Conservation (phyloP, 2,329 filamentous ascomycete genomes). For the Botryotinia convoluta region DNA sequence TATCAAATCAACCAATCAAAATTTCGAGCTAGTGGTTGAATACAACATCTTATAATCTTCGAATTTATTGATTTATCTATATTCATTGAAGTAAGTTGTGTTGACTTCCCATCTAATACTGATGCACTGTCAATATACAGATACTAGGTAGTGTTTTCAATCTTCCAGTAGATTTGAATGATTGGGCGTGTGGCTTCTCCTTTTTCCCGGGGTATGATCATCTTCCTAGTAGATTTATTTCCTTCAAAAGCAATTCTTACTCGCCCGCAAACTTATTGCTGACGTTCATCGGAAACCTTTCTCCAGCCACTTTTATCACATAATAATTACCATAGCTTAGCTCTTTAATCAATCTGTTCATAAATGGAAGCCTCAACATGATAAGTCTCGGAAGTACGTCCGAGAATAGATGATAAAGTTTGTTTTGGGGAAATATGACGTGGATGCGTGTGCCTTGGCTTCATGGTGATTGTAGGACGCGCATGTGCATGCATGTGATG, state of each 20-base stretch:
- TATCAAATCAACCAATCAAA: not conserved
- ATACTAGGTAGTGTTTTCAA: not conserved
- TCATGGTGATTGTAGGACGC: not conserved
- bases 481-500: not conserved
- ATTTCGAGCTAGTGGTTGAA: too few species aligned
- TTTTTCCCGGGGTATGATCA: not conserved
- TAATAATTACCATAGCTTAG: constrained; percentile 2
- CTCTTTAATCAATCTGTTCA: not conserved
- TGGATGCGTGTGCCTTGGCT: not conserved
- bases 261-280: not conserved
- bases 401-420: not conserved
- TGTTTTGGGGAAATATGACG: not conserved
- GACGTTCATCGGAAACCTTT: not conserved
- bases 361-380: not conserved
- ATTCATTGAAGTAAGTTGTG: not conserved
- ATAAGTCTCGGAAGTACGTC: not conserved
- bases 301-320: not conserved
- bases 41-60: not conserved
- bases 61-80: not conserved
- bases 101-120: not conserved
- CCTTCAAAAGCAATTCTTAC: not conserved
- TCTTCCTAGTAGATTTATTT: not conserved
- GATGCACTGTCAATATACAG: not conserved
- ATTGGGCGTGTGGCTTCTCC: not conserved
- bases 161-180: not conserved